These are phyloP conservation scores for Quercus tomentella DNA, from an alignment of 331 rosid species.

Conservation along the genomic window DNA sequence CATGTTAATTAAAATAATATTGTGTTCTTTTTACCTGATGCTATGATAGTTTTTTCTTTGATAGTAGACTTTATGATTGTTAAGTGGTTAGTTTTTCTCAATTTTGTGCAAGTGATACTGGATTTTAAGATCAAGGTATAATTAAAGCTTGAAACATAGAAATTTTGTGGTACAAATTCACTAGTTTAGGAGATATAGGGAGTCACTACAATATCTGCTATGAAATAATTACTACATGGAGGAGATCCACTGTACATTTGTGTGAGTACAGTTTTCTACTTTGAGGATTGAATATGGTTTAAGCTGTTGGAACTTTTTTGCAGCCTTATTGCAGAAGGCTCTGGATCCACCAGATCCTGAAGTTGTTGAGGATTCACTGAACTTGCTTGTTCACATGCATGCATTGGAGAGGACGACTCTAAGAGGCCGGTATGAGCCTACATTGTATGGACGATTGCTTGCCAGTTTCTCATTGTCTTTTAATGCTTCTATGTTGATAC, in stretches of 20 bases:
- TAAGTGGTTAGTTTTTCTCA: background rate
- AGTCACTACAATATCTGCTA: background rate
- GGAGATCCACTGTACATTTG: background rate
- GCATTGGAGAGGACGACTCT: constrained; percentile 49
- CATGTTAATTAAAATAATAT: background rate
- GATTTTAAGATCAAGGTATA: background rate
- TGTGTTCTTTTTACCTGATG: background rate
- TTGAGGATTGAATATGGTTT: background rate
- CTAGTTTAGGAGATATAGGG: background rate
- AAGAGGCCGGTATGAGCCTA: constrained; percentile 76
- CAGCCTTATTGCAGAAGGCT: constrained; percentile 75
- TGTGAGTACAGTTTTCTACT: background rate
- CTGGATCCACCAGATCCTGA: constrained; percentile 66
- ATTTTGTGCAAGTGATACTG: background rate
- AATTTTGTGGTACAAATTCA: background rate
- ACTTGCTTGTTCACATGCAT: constrained; percentile 55
- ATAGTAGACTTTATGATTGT: background rate
- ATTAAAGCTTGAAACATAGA: background rate
- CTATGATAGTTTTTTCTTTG: background rate
- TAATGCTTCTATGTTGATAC: constrained; percentile 70
- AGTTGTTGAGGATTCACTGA: constrained; percentile 71
- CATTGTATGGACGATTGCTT: constrained; percentile 77
- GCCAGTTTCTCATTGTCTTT: constrained; percentile 78
- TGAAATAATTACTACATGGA: background rate
- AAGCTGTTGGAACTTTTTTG: constrained; percentile 19